Percentiles rank a stretch among this genome's conserved stretches.
These are phyloP conservation scores for Zygosaccharomyces siamensis DNA, from an alignment of 805 yeast genomes.

Conservation along the genomic window DNA sequence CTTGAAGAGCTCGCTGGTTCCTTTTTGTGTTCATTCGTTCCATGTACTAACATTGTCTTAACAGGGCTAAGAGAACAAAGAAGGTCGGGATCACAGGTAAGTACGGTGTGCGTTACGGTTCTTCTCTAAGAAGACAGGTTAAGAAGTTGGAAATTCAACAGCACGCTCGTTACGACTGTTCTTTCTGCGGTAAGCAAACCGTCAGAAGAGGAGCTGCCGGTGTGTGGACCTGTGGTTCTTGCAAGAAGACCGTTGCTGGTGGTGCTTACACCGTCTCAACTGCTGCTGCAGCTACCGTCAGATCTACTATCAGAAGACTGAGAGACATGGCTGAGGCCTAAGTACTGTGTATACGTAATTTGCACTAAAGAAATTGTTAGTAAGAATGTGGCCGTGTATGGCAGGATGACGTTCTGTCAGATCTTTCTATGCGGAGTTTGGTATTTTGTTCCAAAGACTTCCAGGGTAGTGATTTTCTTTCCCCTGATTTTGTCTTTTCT, in stretches of 20 bases:
- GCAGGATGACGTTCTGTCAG: not conserved
- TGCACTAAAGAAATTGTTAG: constrained; percentile 5
- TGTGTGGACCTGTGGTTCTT: constrained; percentile 96
- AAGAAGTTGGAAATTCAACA: constrained; percentile 98
- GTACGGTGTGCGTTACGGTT: constrained; percentile 99
- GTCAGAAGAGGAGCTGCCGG: constrained; percentile 98
- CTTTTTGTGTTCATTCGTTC: not conserved
- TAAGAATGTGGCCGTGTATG: not conserved
- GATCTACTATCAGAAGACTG: constrained; percentile 99
- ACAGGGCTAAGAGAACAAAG: constrained; percentile 99
- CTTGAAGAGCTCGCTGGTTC: not conserved
- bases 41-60: constrained; percentile 11
- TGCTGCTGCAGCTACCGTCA: constrained; percentile 99
- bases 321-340: constrained; percentile 99
- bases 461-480: too few species aligned
- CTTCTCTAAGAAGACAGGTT: constrained; percentile 99
- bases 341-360: constrained; percentile 25
- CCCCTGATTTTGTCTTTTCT: not conserved
- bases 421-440: not conserved
- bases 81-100: constrained; percentile 99
- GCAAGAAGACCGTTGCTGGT: constrained; percentile 97
- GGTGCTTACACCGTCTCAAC: constrained; percentile 99
- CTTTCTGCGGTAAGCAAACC: constrained; percentile 99
- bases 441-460: not conserved
- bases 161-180: constrained; percentile 97